Percentiles rank a stretch among this genome's conserved stretches.
These are phyloP conservation scores for Ammopiptanthus mongolicus DNA, from an alignment of 306 rosid genomes.

Conservation along the genomic window DNA sequence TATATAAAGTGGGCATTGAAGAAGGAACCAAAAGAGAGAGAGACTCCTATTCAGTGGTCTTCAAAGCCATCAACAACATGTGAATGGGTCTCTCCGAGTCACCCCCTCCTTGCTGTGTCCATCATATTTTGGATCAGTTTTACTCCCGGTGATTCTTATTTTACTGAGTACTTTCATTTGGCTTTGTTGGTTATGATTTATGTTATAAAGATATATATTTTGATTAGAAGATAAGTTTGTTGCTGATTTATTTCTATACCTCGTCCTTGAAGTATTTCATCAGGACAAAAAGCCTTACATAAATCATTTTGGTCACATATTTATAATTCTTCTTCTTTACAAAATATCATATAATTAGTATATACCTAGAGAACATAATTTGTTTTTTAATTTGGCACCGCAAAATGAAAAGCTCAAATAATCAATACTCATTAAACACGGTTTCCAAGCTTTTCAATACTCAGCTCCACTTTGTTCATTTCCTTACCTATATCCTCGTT, in stretches of 20 bases:
- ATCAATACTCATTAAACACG: constrained; percentile 28
- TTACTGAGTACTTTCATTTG: neutral
- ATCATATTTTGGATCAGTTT: neutral
- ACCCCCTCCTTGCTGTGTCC: neutral
- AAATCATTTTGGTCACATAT: neutral
- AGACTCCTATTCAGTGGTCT: neutral
- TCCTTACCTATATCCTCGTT: constrained; percentile 38
- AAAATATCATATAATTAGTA: too few relatives aligned
- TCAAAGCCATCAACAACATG: constrained; percentile 13
- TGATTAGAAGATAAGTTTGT: neutral
- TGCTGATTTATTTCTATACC: neutral
- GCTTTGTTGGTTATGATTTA: neutral
- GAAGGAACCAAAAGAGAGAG: neutral
- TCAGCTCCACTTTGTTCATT: constrained; percentile 36
- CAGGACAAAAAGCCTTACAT: neutral
- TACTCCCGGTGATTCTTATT: neutral
- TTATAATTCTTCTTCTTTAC: neutral
- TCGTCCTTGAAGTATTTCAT: neutral
- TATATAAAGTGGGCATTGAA: neutral
- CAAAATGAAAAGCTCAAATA: constrained; percentile 34
- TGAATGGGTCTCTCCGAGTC: neutral
- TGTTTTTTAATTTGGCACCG: neutral
- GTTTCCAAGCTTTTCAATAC: constrained; percentile 33
- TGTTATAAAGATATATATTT: neutral
- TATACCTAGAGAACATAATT: neutral